phyloP scores from a whole-genome alignment of 1,284 basidiomycete species.

The Tilletia indica region DNA sequence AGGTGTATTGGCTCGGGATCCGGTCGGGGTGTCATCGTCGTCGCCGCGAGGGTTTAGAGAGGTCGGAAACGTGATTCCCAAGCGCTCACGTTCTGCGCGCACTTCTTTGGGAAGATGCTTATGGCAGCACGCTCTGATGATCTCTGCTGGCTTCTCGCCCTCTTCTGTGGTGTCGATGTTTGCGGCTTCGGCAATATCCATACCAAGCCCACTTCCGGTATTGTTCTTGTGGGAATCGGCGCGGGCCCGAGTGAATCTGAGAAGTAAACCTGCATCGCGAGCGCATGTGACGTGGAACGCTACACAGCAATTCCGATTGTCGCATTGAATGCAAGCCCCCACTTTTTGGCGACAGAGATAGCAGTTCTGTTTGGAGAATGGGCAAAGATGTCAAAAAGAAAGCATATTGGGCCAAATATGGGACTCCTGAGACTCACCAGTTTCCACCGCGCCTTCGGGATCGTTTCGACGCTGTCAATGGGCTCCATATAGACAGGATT shows the following conservation, averaged over 20 bases:
- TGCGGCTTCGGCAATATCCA: slow-evolving; percentile 21
- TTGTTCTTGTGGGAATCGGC: slow-evolving; percentile 32
- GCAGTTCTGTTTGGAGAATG: slow-evolving; percentile 60
- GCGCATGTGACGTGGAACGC: slow-evolving; percentile 97
- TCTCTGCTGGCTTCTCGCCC: slow-evolving; percentile 27
- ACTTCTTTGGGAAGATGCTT: slow-evolving; percentile 34
- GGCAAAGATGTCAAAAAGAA: background rate
- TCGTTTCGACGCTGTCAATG: slow-evolving; percentile 81
- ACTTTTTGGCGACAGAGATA: slow-evolving; percentile 75
- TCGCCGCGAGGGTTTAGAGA: background rate
- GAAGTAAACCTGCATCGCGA: slow-evolving; percentile 58
- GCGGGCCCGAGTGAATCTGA: slow-evolving; percentile 38
- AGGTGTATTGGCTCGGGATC: slow-evolving; percentile 5
- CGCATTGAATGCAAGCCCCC: slow-evolving; percentile 97
- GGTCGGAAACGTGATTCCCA: background rate
- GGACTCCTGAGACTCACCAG: slow-evolving; percentile 62
- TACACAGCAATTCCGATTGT: slow-evolving; percentile 82
- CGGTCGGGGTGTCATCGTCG: background rate
- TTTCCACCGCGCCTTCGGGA: slow-evolving; percentile 90
- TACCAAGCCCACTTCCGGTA: slow-evolving; percentile 26
- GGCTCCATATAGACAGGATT: slow-evolving; percentile 99
- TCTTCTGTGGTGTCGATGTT: slow-evolving; percentile 22
- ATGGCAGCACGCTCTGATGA: slow-evolving; percentile 48
- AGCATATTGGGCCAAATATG: no score
- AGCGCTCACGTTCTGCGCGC: background rate